phyloP scores from a whole-genome alignment of 164 flowering plant genomes.

The Litsea cubeba region DNA sequence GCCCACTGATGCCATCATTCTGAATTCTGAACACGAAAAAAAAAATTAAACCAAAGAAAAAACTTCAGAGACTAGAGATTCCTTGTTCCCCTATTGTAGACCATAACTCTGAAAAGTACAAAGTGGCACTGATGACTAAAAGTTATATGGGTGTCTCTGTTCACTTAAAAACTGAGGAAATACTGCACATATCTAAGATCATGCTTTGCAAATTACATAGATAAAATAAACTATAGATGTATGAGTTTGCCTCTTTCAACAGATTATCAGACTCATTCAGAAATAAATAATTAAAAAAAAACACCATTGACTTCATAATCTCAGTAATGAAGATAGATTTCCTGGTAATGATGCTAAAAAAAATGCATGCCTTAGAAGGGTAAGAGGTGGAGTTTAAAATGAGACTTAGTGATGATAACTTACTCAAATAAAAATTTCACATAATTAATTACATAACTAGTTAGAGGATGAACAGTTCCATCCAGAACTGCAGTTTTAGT shows the following conservation, averaged over 20 bases:
- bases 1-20: too few relatives aligned
- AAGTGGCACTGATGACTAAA: too few relatives aligned
- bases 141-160: background rate
- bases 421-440: conserved; percentile 93
- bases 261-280: background rate
- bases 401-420: conserved; percentile 24
- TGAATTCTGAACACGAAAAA: too few relatives aligned
- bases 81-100: too few relatives aligned
- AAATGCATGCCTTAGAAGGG: background rate
- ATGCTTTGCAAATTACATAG: background rate
- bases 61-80: too few relatives aligned
- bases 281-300: too few relatives aligned
- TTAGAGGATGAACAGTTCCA: conserved; percentile 98
- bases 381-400: background rate
- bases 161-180: background rate
- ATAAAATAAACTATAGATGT: too few relatives aligned
- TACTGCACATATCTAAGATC: background rate
- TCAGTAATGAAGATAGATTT: too few relatives aligned
- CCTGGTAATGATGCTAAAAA: too few relatives aligned
- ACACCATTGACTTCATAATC: too few relatives aligned
- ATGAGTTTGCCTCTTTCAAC: background rate
- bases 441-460: conserved; percentile 94
- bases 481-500: conserved; percentile 89
- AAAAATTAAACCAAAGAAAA: too few relatives aligned
- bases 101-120: too few relatives aligned